phyloP scores from a whole-genome alignment of 2,329 filamentous ascomycete genomes.

The Alternaria rosae region DNA sequence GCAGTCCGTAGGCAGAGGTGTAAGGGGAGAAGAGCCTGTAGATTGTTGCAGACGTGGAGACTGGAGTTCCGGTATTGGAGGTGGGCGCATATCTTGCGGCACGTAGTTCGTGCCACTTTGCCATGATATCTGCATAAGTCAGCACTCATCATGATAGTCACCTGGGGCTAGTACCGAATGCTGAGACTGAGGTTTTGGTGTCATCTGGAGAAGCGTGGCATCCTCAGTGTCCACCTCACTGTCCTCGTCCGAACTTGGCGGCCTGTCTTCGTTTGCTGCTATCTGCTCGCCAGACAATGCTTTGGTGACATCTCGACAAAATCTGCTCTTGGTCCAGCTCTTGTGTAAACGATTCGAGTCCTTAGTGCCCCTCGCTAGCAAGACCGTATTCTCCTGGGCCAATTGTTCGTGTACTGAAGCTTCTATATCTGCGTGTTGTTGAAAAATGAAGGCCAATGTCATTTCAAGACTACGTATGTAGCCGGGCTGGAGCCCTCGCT shows the following conservation, averaged over 20 bases:
- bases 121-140: constrained; percentile 6
- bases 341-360: constrained; percentile 66
- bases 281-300: constrained; percentile 59
- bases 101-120: background rate
- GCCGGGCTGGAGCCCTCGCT: constrained; percentile 75
- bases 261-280: constrained; percentile 11
- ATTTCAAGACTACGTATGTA: constrained; percentile 62
- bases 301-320: constrained; percentile 68
- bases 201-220: constrained; percentile 12
- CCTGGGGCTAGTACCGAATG: constrained; percentile 8
- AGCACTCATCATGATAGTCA: background rate
- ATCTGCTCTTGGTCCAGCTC: constrained; percentile 68
- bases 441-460: constrained; percentile 59
- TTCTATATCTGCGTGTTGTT: constrained; percentile 65
- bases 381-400: constrained; percentile 55
- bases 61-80: background rate
- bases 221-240: constrained; percentile 29
- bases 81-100: background rate
- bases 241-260: constrained; percentile 32
- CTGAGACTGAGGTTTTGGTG: constrained; percentile 8
- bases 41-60: constrained; percentile 26
- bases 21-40: background rate
- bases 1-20: constrained; percentile 62
- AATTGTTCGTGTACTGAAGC: constrained; percentile 63
- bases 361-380: constrained; percentile 60